These are phyloP conservation scores for Eucalyptus erythrocorys DNA, from an alignment of 345 rosid species.

Conservation along the genomic window DNA sequence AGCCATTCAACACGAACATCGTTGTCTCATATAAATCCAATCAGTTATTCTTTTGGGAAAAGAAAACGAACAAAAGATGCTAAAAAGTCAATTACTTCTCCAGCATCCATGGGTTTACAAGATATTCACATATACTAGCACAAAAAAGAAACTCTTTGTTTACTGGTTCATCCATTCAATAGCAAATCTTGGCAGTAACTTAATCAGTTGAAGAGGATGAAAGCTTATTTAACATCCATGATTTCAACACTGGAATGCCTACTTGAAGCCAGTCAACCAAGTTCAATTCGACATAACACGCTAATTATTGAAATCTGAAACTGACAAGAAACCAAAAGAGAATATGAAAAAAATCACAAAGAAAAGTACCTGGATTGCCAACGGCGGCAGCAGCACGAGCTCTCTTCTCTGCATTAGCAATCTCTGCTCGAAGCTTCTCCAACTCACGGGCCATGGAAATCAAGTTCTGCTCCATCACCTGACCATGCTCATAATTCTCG, in stretches of 20 bases:
- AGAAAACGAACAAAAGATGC: neutral
- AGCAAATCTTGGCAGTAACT: neutral
- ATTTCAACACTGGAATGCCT: neutral
- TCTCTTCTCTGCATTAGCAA: conserved; percentile 79
- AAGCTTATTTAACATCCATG: neutral
- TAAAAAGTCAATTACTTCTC: neutral
- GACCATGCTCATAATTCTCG: conserved; percentile 89
- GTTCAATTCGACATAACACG: neutral
- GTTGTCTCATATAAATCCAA: neutral
- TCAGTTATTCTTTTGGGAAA: neutral
- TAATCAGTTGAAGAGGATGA: neutral
- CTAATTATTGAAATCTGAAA: neutral
- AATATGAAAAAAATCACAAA: neutral
- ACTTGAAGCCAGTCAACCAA: neutral
- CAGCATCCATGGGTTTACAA: neutral
- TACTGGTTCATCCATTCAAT: neutral
- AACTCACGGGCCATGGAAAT: conserved; percentile 87
- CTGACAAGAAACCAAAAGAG: neutral
- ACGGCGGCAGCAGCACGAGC: conserved; percentile 41
- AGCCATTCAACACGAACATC: neutral
- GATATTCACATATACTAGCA: neutral
- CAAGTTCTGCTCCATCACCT: conserved; percentile 86
- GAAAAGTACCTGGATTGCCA: conserved; percentile 34
- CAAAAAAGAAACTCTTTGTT: neutral
- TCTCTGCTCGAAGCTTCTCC: conserved; percentile 94